Conservation (phyloP, 2,329 filamentous ascomycete species). For the Ilyonectria sp. region DNA sequence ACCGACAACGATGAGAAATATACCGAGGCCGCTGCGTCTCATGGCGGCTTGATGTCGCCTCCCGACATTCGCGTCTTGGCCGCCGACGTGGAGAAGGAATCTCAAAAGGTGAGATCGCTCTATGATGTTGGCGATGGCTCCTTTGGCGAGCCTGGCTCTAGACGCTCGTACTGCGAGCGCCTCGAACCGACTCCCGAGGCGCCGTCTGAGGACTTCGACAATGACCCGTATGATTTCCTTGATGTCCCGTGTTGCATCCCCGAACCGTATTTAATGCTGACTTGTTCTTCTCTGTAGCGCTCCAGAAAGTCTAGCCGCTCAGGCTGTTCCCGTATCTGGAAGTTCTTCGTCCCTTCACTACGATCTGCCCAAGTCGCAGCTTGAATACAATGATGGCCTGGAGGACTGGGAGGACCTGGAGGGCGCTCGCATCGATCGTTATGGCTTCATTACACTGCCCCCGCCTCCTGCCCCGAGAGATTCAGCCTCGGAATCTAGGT, state of each 20-base stretch:
- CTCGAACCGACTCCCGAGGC: slow-evolving; percentile 66
- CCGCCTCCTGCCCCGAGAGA: slow-evolving; percentile 60
- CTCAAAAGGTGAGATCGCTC: slow-evolving; percentile 78
- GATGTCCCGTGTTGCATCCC: slow-evolving; percentile 42
- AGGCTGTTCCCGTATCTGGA: slow-evolving; percentile 58
- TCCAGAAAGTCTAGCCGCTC: slow-evolving; percentile 50
- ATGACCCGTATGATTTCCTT: slow-evolving; percentile 72
- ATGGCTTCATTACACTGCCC: slow-evolving; percentile 74
- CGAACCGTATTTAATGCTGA: slow-evolving; percentile 51
- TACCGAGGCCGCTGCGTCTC: slow-evolving; percentile 33
- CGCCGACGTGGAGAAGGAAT: slow-evolving; percentile 72
- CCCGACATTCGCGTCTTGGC: slow-evolving; percentile 69
- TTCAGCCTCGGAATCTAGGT: slow-evolving; percentile 58
- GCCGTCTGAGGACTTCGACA: slow-evolving; percentile 67
- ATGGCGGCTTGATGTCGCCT: slow-evolving; percentile 44
- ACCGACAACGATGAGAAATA: slow-evolving; percentile 38
- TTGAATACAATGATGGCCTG: slow-evolving; percentile 70
- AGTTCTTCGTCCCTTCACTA: slow-evolving; percentile 61
- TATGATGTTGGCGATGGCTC: slow-evolving; percentile 71
- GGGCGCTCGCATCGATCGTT: slow-evolving; percentile 75
- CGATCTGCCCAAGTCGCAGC: slow-evolving; percentile 56
- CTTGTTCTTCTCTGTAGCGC: slow-evolving; percentile 43
- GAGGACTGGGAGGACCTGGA: slow-evolving; percentile 79
- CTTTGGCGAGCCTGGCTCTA: slow-evolving; percentile 67
- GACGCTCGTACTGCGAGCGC: slow-evolving; percentile 64